Conservation (phyloP, 176 grass and related monocot species). For the Cenchrus fungigraminus region DNA sequence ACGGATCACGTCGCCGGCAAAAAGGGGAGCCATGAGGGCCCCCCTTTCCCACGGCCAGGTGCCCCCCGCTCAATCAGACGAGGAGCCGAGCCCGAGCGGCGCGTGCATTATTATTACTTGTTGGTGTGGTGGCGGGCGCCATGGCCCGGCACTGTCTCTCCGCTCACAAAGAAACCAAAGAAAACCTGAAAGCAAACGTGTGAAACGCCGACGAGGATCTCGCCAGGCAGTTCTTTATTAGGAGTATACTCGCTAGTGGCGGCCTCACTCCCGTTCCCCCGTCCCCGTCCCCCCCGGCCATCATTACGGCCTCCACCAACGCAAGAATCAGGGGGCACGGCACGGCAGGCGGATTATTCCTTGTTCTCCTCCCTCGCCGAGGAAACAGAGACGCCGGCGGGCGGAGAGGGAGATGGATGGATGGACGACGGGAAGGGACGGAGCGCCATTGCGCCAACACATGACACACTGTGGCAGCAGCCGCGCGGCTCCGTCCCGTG, state of each 20-base stretch:
- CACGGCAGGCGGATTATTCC: constrained; percentile 49
- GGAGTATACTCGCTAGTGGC: constrained; percentile 33
- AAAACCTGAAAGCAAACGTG: background rate
- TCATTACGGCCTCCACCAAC: constrained; percentile 64
- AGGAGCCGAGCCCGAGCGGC: background rate
- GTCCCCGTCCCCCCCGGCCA: background rate
- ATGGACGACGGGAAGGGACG: background rate
- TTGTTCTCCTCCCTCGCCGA: constrained; percentile 23
- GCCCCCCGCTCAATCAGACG: background rate
- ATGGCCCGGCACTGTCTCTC: background rate
- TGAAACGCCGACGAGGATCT: constrained; percentile 31
- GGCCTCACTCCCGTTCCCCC: constrained; percentile 39
- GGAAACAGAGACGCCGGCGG: background rate
- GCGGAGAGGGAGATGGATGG: background rate
- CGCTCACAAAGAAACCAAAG: background rate
- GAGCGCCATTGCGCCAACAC: constrained; percentile 24
- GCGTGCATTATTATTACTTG: constrained; percentile 21
- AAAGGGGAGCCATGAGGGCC: constrained; percentile 2
- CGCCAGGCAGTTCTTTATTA: constrained; percentile 22
- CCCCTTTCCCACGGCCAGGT: background rate
- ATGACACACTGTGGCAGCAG: constrained; percentile 26
- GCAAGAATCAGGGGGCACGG: constrained; percentile 34
- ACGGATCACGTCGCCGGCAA: constrained; percentile 18
- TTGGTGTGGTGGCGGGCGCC: background rate
- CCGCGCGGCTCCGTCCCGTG: constrained; percentile 24